Evolutionary conservation across 2,329 filamentous ascomycete species (phyloP).

Genomic region (Xylaria digitata): DNA sequence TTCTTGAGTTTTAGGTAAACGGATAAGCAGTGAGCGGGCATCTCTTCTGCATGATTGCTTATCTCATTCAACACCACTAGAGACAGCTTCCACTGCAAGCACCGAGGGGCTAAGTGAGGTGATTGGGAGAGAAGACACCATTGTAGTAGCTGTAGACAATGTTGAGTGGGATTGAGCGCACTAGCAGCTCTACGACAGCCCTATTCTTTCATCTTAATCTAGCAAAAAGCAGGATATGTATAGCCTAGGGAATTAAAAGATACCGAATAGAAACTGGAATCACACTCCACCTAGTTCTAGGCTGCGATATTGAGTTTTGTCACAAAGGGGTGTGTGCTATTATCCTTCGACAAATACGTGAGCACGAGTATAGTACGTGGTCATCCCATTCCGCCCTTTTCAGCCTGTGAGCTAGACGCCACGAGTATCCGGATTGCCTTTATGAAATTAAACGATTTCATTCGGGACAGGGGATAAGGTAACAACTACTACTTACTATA

Average conservation of each 20-base stretch:
- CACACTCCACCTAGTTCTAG: neutral
- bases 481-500: neutral
- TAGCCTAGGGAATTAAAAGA: conserved; percentile 5
- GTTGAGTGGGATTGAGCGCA: conserved; percentile 14
- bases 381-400: neutral
- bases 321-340: neutral
- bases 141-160: conserved; percentile 17
- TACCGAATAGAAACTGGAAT: conserved; percentile 22
- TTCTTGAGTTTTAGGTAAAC: conserved; percentile 46
- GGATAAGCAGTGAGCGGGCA: neutral
- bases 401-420: no score
- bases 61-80: neutral
- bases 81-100: conserved; percentile 3
- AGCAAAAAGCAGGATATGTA: conserved; percentile 18
- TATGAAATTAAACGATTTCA: no score
- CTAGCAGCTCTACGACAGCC: conserved; percentile 12
- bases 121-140: neutral
- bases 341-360: neutral
- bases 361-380: no score
- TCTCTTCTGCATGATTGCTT: neutral
- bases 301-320: neutral
- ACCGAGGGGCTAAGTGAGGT: neutral
- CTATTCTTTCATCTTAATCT: conserved; percentile 20
- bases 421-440: no score
- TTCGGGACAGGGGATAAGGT: no score